Conservation (phyloP, 2,329 filamentous ascomycete species). For the Sporothrix schenckii region DNA sequence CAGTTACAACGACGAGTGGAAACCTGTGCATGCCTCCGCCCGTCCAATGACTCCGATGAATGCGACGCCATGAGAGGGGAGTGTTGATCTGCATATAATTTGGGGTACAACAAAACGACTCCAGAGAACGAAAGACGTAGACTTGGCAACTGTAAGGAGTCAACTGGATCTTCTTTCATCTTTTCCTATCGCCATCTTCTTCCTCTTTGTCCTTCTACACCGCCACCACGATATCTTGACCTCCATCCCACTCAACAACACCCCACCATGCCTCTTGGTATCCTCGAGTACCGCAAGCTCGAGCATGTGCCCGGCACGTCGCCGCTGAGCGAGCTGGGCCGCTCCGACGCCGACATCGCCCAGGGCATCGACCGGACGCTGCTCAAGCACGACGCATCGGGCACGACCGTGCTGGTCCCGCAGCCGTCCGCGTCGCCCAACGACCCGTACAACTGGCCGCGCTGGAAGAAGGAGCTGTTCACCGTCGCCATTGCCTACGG, state of each 20-base stretch:
- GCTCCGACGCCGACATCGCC: slow-evolving; percentile 34
- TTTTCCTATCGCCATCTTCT: background rate
- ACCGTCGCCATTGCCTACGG: slow-evolving; percentile 47
- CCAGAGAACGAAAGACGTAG: too few species aligned
- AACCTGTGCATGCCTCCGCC: too few species aligned
- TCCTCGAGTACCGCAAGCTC: slow-evolving; percentile 38
- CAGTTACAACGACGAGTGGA: too few species aligned
- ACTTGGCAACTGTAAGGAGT: background rate
- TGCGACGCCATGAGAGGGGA: background rate
- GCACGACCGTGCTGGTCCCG: slow-evolving; percentile 53
- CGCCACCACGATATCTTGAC: background rate
- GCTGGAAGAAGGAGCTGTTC: slow-evolving; percentile 43
- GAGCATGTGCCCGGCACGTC: slow-evolving; percentile 41
- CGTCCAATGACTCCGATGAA: slow-evolving; percentile 17
- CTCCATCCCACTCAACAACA: too few species aligned
- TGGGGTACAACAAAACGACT: background rate
- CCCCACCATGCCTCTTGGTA: slow-evolving; percentile 38
- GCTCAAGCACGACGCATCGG: slow-evolving; percentile 40
- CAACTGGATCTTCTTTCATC: background rate
- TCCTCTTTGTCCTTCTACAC: background rate
- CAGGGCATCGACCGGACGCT: slow-evolving; percentile 34
- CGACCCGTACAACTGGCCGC: slow-evolving; percentile 54
- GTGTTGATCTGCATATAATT: background rate
- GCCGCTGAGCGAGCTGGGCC: slow-evolving; percentile 38
- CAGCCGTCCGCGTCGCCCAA: slow-evolving; percentile 53